Conservation (phyloP, 257 asterid species). For the Lithospermum erythrorhizon region DNA sequence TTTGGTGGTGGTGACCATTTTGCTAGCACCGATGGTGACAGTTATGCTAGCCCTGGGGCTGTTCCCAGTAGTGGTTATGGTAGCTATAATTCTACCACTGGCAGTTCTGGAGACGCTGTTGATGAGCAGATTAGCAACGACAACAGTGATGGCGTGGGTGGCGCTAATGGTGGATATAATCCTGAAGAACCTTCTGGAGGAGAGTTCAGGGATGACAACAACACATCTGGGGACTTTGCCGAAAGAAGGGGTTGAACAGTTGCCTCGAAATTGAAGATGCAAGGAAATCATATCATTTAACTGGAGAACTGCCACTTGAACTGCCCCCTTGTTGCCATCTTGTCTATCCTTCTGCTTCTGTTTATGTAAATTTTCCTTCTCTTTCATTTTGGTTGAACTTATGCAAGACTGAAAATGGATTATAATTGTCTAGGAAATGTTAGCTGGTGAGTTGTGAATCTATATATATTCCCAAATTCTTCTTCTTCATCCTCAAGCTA, state of each 20-base stretch:
- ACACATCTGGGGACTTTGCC: constrained; percentile 19
- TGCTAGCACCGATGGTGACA: too few relatives aligned
- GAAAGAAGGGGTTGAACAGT: constrained; percentile 30
- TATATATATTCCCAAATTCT: too few relatives aligned
- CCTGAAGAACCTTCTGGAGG: constrained; percentile 9
- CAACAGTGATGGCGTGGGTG: background rate
- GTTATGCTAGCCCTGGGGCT: background rate
- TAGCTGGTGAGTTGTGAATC: too few relatives aligned
- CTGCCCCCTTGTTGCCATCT: too few relatives aligned
- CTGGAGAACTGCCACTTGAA: background rate
- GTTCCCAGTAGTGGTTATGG: background rate
- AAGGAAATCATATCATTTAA: background rate
- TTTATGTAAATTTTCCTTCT: too few relatives aligned
- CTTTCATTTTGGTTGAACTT: too few relatives aligned
- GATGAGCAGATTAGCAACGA: background rate
- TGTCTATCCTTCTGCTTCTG: too few relatives aligned
- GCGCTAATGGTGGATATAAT: background rate
- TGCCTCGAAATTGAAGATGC: background rate
- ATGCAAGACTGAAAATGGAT: too few relatives aligned
- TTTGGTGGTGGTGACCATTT: too few relatives aligned
- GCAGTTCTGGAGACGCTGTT: too few relatives aligned
- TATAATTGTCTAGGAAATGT: too few relatives aligned
- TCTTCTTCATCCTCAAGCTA: too few relatives aligned
- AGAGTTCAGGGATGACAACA: constrained; percentile 18
- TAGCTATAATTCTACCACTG: constrained; percentile 11